Base-by-base conservation (phyloP, 768 basidiomycete species). In the Suillus variegatus region DNA sequence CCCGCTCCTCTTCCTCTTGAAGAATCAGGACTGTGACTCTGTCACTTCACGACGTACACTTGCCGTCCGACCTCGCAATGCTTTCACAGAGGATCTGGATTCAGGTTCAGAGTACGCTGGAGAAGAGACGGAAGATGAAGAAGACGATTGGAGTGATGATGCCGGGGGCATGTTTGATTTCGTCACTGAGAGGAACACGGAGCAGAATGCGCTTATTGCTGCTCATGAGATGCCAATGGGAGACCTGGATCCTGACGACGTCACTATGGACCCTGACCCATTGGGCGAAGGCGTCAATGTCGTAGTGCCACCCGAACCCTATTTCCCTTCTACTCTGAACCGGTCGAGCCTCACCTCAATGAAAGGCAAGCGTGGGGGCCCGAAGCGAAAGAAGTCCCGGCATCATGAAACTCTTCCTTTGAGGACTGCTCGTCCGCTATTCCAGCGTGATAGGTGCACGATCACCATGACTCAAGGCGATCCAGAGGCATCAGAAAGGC, bases 231-330 rank as follows among this genome's bases (percentile, higher is more conserved):
- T 64, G 32, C 2, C 55, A 38, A 56, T 67, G 4, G 56, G 67
- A 35, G 76, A 76, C n/a, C 61, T 58, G 2, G 75, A 76, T 22
- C 85, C 83, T 10, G 82, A 85, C 13, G 89, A 90, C 57, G 75
- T 73, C 46, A 78, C 84, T 47, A 73, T 84, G 72, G 88, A 89
- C 63, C 86, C 89, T 0, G 95, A 96, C 76, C 93, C 92, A 0
- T 82, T 96, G 12, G 96, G 96, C 14, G 95, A 97, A 77, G 96
- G 94, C 64, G 91, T 94, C 22, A 95, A 95, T 70, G 90, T 95
- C 62, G 87, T 95, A 67, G 86, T 94, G 1, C 91, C 93, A 1
- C 89, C 86, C 4, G 91, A 93, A 68, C 92, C 92, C 2, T 92
- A 92, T 75, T 93, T 93, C 76, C 89, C 90, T 20, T 84, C 84